Evolutionary conservation across 2,329 filamentous ascomycete species (phyloP).

Genomic region (Penicillium paneum): DNA sequence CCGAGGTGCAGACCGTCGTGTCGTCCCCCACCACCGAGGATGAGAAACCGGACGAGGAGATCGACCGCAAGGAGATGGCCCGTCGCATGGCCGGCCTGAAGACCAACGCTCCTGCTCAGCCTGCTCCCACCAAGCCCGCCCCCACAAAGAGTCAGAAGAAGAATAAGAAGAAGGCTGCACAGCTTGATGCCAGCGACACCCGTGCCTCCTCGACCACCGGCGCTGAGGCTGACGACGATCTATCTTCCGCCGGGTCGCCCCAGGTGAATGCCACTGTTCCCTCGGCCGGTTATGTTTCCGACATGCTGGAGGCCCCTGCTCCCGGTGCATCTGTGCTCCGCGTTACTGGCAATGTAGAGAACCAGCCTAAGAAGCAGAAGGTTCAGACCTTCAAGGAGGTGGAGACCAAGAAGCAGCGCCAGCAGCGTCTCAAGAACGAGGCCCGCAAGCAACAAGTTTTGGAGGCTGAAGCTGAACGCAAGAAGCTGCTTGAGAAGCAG

Average conservation of each 20-base stretch:
- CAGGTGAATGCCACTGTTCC: conserved; percentile 45
- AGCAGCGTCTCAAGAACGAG: conserved; percentile 86
- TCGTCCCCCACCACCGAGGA: conserved; percentile 29
- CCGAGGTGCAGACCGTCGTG: conserved; percentile 31
- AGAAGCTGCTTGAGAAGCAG: conserved; percentile 75
- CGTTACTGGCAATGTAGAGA: conserved; percentile 65
- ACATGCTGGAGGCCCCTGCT: conserved; percentile 79
- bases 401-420: conserved; percentile 92
- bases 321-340: conserved; percentile 72
- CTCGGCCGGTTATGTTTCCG: conserved; percentile 67
- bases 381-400: conserved; percentile 61
- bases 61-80: conserved; percentile 73
- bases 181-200: conserved; percentile 52
- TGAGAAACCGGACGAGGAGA: conserved; percentile 53
- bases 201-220: conserved; percentile 68
- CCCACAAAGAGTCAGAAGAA: conserved; percentile 54
- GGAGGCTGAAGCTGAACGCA: conserved; percentile 74
- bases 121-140: conserved; percentile 48
- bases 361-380: conserved; percentile 57
- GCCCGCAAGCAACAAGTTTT: conserved; percentile 71
- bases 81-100: conserved; percentile 68
- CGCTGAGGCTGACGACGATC: conserved; percentile 76
- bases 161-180: conserved; percentile 66
- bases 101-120: conserved; percentile 52
- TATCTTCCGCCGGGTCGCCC: conserved; percentile 68